A percentile compares a stretch with the other conserved stretches of the same genome.
These are phyloP conservation scores for Neltuma alba DNA, from an alignment of 306 rosid species.

Conservation along the genomic window DNA sequence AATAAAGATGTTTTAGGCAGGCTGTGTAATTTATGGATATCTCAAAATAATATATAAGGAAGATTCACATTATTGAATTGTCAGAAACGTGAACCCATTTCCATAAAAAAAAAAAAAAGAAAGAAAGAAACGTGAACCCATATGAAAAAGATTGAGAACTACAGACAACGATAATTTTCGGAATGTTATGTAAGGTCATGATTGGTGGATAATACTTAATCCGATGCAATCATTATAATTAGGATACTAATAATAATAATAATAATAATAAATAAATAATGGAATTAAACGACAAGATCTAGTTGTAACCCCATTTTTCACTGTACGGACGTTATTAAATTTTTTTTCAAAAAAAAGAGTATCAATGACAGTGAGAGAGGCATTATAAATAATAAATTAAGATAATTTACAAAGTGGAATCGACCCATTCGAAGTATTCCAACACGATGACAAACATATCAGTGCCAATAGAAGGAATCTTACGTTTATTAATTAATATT, in stretches of 20 bases:
- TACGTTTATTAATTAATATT: neutral
- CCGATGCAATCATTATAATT: too few species aligned
- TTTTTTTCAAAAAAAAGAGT: too few species aligned
- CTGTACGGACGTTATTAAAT: neutral
- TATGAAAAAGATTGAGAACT: conserved; percentile 14
- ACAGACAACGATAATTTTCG: neutral
- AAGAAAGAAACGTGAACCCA: too few species aligned
- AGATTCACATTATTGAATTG: too few species aligned
- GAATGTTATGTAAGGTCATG: neutral
- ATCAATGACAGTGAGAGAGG: neutral
- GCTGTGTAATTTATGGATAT: too few species aligned
- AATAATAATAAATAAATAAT: too few species aligned
- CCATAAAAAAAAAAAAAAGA: too few species aligned
- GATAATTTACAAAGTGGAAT: neutral
- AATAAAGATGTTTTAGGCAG: too few species aligned
- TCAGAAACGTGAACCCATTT: too few species aligned
- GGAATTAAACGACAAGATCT: neutral
- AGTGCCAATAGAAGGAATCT: neutral
- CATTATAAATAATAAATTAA: neutral
- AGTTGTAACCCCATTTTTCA: neutral
- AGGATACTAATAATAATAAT: too few species aligned
- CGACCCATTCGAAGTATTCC: neutral
- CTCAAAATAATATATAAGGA: too few species aligned
- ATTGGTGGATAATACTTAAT: neutral
- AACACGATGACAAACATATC: neutral